These are phyloP conservation scores for Curvularia sp. DNA, from an alignment of 2,329 filamentous ascomycete species.

Conservation along the genomic window DNA sequence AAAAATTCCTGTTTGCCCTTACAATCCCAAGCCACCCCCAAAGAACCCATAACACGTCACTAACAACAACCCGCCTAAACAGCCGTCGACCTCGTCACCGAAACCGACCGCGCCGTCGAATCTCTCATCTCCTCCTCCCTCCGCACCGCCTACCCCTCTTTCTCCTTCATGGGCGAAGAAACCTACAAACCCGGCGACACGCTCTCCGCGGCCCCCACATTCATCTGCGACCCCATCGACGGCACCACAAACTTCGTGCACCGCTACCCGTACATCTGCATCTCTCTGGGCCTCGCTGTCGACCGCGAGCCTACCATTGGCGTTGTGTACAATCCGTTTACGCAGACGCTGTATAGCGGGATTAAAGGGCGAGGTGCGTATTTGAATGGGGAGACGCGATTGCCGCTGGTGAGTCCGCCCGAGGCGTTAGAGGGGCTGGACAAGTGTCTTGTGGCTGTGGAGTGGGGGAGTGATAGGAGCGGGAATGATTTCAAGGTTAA, in stretches of 20 bases:
- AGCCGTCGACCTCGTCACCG: slow-evolving; percentile 68
- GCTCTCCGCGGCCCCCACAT: slow-evolving; percentile 73
- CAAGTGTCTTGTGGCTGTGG: slow-evolving; percentile 70
- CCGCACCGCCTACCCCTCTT: slow-evolving; percentile 60
- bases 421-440: slow-evolving; percentile 67
- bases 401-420: slow-evolving; percentile 59
- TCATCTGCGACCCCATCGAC: slow-evolving; percentile 83
- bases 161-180: slow-evolving; percentile 60
- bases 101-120: slow-evolving; percentile 69
- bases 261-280: slow-evolving; percentile 74
- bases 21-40: too few relatives aligned
- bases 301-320: slow-evolving; percentile 69
- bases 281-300: slow-evolving; percentile 76
- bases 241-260: slow-evolving; percentile 85
- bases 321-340: slow-evolving; percentile 82
- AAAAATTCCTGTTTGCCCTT: too few relatives aligned
- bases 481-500: slow-evolving; percentile 77
- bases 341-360: slow-evolving; percentile 71
- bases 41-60: too few relatives aligned
- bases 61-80: not conserved
- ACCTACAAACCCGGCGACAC: slow-evolving; percentile 71
- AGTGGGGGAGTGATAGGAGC: slow-evolving; percentile 74
- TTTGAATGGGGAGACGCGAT: slow-evolving; percentile 42
- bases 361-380: slow-evolving; percentile 73
- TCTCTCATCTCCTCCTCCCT: slow-evolving; percentile 62